Base-by-base conservation (phyloP, 2,329 filamentous ascomycete genomes). In the Fusarium protoensiforme region DNA sequence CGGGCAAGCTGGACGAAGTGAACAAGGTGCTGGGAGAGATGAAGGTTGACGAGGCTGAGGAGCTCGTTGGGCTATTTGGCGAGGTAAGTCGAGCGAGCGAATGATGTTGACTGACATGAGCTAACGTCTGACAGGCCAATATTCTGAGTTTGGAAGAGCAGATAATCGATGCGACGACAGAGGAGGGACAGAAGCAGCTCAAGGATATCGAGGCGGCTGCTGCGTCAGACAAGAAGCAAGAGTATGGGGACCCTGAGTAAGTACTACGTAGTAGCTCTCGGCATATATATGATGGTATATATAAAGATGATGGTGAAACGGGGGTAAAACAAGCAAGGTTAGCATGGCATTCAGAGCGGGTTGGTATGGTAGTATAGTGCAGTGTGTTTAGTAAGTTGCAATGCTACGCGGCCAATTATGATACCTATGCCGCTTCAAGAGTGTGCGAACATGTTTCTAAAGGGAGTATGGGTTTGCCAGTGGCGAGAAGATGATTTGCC, bases 101-200 rank as follows among this genome's bases (percentile, higher is more conserved):
- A 43, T 43, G 39, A 64, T 39, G 16, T 33, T 22, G 43, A 48
- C 35, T 22, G 39, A 68, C 18, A 57, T 46, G 53, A 24, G 63
- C 79, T 80, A 75, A 80, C 68, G 48, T 38, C 41, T 62, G 36
- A 61, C 72, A 92, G 84, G 94, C 94, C 18, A 94, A 94, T 39
- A 96, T 98, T 86, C 84, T 99, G 74, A 98, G 94, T 81, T 82
- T 99, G 59, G 95, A 98, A 81, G 92, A 98, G 79, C 92, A 97
- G 58, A 94, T 99, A 60, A 97, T 99, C 75, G 96, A 99, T 84
- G 94, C 95, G 1, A 99, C 95, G 53, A 97, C 96, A 3, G 92
- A 95, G 79, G 92, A 96, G 80, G 95, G 95, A 4, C 89, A 92
- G 85, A 90, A 92, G 81, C 91, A 92, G 79, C 87, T 96, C 77